Conservation (phyloP, 768 basidiomycete species). For the Termitomyces sp. region DNA sequence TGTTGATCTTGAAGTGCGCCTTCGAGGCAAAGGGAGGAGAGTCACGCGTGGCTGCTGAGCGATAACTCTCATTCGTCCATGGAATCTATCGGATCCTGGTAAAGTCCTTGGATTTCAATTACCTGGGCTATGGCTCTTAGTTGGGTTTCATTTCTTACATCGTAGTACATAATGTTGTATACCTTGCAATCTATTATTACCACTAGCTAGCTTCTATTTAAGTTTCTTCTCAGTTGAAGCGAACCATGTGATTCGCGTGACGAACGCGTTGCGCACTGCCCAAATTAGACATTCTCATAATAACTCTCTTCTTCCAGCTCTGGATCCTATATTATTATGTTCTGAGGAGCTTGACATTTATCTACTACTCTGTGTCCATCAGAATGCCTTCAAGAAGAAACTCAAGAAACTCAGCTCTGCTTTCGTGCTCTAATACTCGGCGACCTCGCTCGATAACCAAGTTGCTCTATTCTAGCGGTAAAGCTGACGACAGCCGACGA, state of each 20-base stretch:
- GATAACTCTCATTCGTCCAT: constrained; percentile 17
- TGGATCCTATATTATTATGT: not conserved
- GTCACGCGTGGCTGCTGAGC: constrained; percentile 22
- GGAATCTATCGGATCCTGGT: not conserved
- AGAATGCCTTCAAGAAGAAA: constrained; percentile 4
- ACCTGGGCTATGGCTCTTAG: not conserved
- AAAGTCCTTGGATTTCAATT: not conserved
- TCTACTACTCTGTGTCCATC: not conserved
- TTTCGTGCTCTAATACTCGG: not conserved
- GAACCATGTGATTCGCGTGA: not conserved
- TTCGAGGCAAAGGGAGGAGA: not conserved
- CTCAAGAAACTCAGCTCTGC: not conserved
- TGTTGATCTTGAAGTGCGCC: not conserved
- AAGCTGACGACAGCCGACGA: not conserved
- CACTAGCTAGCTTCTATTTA: not conserved
- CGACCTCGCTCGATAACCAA: not conserved
- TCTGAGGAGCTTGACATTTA: not conserved
- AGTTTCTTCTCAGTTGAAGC: no score
- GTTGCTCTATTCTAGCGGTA: not conserved
- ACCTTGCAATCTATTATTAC: not conserved
- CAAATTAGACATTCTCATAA: no score
- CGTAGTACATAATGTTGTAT: not conserved
- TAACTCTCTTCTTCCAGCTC: not conserved
- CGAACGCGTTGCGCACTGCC: no score
- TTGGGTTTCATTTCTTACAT: not conserved